Conservation (phyloP, 768 basidiomycete species). For the Mycena sanguinolenta region DNA sequence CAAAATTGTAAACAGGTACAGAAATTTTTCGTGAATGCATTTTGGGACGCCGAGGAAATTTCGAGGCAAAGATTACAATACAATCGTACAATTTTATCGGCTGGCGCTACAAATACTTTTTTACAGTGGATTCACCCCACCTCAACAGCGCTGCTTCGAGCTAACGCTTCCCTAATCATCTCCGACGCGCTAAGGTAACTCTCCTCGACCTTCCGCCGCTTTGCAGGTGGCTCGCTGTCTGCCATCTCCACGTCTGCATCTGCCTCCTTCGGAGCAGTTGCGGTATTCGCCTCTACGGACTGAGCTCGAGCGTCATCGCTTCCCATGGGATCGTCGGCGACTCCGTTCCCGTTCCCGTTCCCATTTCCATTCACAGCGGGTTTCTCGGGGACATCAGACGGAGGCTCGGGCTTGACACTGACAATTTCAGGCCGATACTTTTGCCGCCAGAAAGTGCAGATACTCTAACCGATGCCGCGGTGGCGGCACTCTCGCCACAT, state of each 20-base stretch:
- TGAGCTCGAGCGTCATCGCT: constrained; percentile 10
- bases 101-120: neutral
- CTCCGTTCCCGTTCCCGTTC: constrained; percentile 11
- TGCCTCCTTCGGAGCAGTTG: neutral
- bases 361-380: constrained; percentile 3
- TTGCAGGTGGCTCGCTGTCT: constrained; percentile 23
- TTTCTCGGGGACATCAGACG: neutral
- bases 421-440: constrained; percentile 39
- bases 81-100: neutral
- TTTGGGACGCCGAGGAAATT: too few species aligned
- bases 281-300: neutral
- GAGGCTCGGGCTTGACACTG: neutral
- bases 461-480: constrained; percentile 65
- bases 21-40: too few species aligned
- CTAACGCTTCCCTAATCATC: constrained; percentile 24
- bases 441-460: constrained; percentile 60
- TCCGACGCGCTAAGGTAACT: constrained; percentile 34
- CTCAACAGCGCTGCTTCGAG: neutral
- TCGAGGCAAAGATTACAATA: too few species aligned
- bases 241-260: constrained; percentile 6
- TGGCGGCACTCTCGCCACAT: constrained; percentile 53
- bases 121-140: neutral
- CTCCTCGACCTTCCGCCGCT: constrained; percentile 25
- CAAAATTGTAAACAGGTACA: too few species aligned
- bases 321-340: constrained; percentile 21